phyloP scores from a whole-genome alignment of 306 rosid genomes.

The Prunus mira region DNA sequence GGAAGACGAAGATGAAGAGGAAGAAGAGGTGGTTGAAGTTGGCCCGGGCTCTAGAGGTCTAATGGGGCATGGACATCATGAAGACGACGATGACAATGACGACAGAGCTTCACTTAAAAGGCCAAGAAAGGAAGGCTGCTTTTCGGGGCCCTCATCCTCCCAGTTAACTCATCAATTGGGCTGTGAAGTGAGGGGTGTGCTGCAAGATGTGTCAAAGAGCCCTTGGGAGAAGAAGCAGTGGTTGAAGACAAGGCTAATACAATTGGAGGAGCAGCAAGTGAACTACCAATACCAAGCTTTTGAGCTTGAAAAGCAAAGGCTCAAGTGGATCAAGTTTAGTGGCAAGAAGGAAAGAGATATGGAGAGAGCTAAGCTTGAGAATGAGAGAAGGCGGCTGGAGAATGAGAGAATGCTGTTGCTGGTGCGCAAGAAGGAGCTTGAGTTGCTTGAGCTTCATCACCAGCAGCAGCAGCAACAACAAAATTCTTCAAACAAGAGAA shows the following conservation, averaged over 20 bases:
- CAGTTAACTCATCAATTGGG: conserved; percentile 43
- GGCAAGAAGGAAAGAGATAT: conserved; percentile 89
- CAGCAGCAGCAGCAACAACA: conserved; percentile 49
- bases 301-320: conserved; percentile 76
- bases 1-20: conserved; percentile 48
- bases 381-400: conserved; percentile 52
- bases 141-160: conserved; percentile 8
- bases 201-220: conserved; percentile 63
- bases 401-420: conserved; percentile 75
- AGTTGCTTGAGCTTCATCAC: conserved; percentile 39
- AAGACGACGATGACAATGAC: conserved; percentile 53
- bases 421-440: conserved; percentile 62
- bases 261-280: conserved; percentile 66
- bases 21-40: conserved; percentile 54
- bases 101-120: conserved; percentile 40
- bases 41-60: conserved; percentile 26
- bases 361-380: conserved; percentile 76
- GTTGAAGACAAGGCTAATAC: conserved; percentile 50
- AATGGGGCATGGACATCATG: conserved; percentile 41
- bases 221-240: conserved; percentile 76
- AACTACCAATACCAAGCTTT: conserved; percentile 41
- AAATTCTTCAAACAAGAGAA: conserved; percentile 51
- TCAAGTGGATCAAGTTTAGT: conserved; percentile 80
- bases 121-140: conserved; percentile 28
- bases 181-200: conserved; percentile 46